Base-by-base conservation (phyloP, 106 monocot species). In the Dioscorea zingiberensis region DNA sequence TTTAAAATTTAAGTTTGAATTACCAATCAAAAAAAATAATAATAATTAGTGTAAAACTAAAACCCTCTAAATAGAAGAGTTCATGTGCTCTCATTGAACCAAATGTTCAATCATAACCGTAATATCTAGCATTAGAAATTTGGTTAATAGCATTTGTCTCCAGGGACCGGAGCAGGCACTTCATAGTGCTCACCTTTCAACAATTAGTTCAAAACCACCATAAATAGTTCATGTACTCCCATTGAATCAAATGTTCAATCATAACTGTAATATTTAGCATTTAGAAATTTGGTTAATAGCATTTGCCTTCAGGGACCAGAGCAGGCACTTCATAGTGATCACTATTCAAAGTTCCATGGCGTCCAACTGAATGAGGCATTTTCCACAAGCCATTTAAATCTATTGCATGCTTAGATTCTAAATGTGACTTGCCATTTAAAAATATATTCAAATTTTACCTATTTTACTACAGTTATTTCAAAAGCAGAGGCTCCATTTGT, bases 231-330 rank as follows among this genome's bases (percentile, higher is more conserved):
- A n/a, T n/a, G n/a, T n/a, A n/a, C n/a, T n/a, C n/a, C n/a, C n/a
- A n/a, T n/a, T n/a, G 51, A 53, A 53, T 53, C 51, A 16, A 53
- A 53, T 53, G 51, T 53, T 53, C 51, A 53, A 53, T 18, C 16
- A 18, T 53, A 18, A 53, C 0, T 53, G 51, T 19, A 15, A 2
- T 38, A 4, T 16, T 15, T 19, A 18, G 51, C 19, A 53, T 53
- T 10, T 53, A 13, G 51, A 53, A 53, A 18, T 18, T 53, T 53
- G 0, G 19, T 15, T 16, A 0, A 53, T 53, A 16, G 19, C 51
- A 18, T 15, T 53, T 16, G 19, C 15, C 16, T 18, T 4, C 16
- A 53, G 19, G 19, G 0, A 53, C 9, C 2, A 53, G n/a, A 18
- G 4, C 51, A 53, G 38, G 38, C 0, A 6, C 38, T 10, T 38